Conservation (phyloP, 768 basidiomycete genomes). For the Crassisporium funariophilum region DNA sequence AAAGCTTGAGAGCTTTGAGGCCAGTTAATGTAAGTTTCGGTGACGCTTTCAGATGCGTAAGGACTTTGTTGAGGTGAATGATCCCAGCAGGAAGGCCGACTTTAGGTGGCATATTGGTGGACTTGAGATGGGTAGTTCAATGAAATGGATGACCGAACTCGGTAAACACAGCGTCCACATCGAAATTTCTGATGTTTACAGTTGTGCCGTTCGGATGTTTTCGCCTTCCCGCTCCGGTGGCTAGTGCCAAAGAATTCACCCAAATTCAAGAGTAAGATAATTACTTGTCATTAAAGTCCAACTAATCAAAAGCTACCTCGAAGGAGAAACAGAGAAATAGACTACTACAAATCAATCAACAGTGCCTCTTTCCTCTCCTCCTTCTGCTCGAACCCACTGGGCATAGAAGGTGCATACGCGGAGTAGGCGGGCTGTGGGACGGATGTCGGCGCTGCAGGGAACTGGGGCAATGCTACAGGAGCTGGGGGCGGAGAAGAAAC, state of each 20-base stretch:
- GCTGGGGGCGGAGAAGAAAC: conserved; percentile 29
- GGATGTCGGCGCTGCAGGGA: conserved; percentile 66
- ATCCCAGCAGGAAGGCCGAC: conserved; percentile 23
- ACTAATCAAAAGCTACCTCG: not conserved
- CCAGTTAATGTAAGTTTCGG: conserved; percentile 53
- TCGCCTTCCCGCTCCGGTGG: too few species aligned
- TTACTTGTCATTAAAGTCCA: not conserved
- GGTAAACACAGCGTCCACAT: not conserved
- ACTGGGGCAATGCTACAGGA: conserved; percentile 50
- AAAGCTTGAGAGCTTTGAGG: conserved; percentile 56
- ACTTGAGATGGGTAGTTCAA: not conserved
- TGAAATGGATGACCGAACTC: not conserved
- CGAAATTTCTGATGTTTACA: conserved; percentile 10
- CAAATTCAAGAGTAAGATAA: not conserved
- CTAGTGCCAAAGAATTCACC: too few species aligned
- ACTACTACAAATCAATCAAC: conserved; percentile 50
- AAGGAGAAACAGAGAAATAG: too few species aligned
- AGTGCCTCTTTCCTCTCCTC: conserved; percentile 69
- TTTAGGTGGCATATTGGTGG: conserved; percentile 16
- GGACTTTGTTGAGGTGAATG: conserved; percentile 47
- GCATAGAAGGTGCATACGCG: conserved; percentile 50
- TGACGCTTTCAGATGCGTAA: conserved; percentile 49
- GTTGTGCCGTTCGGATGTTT: too few species aligned
- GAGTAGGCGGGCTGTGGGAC: conserved; percentile 53
- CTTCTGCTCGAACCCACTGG: conserved; percentile 50